These are phyloP conservation scores for Pichia occidentalis DNA, from an alignment of 805 yeast species.

Conservation along the genomic window DNA sequence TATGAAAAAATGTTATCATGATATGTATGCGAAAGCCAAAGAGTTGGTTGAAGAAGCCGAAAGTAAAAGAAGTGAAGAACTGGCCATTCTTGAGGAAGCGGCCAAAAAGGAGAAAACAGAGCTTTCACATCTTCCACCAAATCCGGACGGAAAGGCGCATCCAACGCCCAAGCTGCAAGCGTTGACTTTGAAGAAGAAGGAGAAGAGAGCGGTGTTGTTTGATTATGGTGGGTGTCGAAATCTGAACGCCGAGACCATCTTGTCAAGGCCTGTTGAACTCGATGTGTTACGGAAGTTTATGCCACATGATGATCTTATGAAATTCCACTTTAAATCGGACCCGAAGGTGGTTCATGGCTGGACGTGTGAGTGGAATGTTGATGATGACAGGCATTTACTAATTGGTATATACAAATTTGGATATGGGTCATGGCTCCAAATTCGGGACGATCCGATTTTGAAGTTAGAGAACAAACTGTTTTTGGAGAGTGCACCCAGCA, in stretches of 20 bases:
- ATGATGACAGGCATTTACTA: constrained; percentile 80
- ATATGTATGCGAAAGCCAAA: constrained; percentile 56
- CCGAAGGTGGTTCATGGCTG: constrained; percentile 86
- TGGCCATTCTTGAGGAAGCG: constrained; percentile 53
- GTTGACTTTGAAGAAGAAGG: constrained; percentile 55
- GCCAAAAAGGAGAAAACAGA: constrained; percentile 49
- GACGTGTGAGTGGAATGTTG: constrained; percentile 79
- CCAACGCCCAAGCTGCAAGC: constrained; percentile 33
- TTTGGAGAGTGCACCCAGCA: constrained; percentile 39
- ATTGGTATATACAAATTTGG: constrained; percentile 91
- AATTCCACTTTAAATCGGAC: constrained; percentile 51
- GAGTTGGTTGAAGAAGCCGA: constrained; percentile 61
- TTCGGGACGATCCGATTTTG: constrained; percentile 90
- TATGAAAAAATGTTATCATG: constrained; percentile 70
- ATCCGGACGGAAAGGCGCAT: constrained; percentile 23
- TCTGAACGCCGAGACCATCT: constrained; percentile 81
- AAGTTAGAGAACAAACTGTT: constrained; percentile 81
- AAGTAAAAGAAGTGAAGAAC: constrained; percentile 45
- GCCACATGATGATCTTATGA: constrained; percentile 49
- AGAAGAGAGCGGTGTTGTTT: constrained; percentile 83
- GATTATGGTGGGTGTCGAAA: constrained; percentile 84
- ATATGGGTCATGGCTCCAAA: constrained; percentile 90
- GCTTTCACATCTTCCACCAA: constrained; percentile 27
- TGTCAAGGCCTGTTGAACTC: constrained; percentile 84
- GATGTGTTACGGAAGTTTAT: constrained; percentile 48